Conservation (phyloP, 257 asterid genomes). For the Scutellaria minor region DNA sequence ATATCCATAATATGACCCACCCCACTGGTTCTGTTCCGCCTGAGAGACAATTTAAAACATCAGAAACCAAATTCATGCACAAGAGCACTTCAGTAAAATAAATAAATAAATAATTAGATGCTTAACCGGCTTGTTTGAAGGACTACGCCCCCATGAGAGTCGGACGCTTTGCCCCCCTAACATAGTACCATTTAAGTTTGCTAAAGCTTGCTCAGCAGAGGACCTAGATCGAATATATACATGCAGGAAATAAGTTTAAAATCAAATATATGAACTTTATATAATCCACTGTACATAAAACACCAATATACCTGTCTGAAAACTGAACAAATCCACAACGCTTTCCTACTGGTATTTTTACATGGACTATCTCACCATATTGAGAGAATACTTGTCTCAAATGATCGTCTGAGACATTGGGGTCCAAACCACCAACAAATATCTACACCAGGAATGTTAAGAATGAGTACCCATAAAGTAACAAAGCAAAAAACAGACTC, state of each 20-base stretch:
- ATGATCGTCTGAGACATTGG: slow-evolving; percentile 79
- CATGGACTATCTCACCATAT: slow-evolving; percentile 79
- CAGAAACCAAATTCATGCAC: slow-evolving; percentile 28
- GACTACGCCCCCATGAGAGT: slow-evolving; percentile 96
- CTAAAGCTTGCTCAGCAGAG: slow-evolving; percentile 78
- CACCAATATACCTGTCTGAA: slow-evolving; percentile 60
- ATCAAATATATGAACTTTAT: background rate
- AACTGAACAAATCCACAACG: slow-evolving; percentile 96
- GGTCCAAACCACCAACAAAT: slow-evolving; percentile 87
- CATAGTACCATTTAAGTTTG: slow-evolving; percentile 65
- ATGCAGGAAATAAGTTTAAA: slow-evolving; percentile 12
- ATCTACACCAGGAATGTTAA: slow-evolving; percentile 52
- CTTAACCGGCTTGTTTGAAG: slow-evolving; percentile 82
- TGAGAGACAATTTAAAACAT: slow-evolving; percentile 31
- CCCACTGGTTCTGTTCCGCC: slow-evolving; percentile 74
- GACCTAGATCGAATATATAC: slow-evolving; percentile 44
- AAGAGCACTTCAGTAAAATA: background rate
- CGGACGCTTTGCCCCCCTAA: slow-evolving; percentile 82
- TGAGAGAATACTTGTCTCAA: slow-evolving; percentile 80
- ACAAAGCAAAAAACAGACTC: background rate
- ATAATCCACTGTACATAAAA: background rate
- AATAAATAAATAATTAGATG: background rate
- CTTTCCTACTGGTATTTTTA: slow-evolving; percentile 84
- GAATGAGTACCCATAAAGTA: slow-evolving; percentile 16
- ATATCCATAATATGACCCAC: slow-evolving; percentile 65